Conservation (phyloP, 179 eudicot genomes). For the Silene vulgaris region DNA sequence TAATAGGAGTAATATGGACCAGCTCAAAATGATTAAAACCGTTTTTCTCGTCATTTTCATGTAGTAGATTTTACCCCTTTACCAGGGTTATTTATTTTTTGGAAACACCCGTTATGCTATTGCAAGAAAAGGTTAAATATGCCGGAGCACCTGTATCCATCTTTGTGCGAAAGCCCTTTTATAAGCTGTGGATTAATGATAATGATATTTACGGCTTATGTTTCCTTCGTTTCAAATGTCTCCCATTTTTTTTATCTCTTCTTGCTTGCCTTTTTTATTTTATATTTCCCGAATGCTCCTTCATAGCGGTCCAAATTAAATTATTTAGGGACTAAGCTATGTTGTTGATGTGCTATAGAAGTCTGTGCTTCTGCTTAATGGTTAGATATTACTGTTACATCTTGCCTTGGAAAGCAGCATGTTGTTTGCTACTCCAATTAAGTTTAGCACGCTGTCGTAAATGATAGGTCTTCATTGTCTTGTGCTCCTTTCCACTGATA, state of each 20-base stretch:
- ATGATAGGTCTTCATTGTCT: background rate
- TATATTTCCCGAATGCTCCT: background rate
- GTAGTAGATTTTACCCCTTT: too few relatives aligned
- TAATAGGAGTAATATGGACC: background rate
- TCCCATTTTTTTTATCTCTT: background rate
- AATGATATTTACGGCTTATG: background rate
- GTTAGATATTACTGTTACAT: background rate
- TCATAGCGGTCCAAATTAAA: background rate
- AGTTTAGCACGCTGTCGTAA: background rate
- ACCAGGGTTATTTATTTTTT: too few relatives aligned
- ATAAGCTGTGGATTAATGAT: background rate
- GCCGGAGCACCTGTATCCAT: background rate
- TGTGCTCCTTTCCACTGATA: constrained; percentile 13
- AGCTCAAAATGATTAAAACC: background rate
- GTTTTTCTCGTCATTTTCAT: background rate
- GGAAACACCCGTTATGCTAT: background rate
- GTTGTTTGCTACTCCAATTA: background rate
- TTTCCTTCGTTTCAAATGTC: background rate
- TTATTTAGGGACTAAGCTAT: background rate
- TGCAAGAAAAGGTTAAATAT: background rate
- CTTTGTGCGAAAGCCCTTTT: background rate
- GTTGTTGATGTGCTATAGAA: background rate
- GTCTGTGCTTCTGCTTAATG: background rate
- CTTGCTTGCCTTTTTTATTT: background rate
- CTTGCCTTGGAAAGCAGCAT: background rate